phyloP scores from a whole-genome alignment of 768 basidiomycete species.

The Leucogyrophana mollusca region DNA sequence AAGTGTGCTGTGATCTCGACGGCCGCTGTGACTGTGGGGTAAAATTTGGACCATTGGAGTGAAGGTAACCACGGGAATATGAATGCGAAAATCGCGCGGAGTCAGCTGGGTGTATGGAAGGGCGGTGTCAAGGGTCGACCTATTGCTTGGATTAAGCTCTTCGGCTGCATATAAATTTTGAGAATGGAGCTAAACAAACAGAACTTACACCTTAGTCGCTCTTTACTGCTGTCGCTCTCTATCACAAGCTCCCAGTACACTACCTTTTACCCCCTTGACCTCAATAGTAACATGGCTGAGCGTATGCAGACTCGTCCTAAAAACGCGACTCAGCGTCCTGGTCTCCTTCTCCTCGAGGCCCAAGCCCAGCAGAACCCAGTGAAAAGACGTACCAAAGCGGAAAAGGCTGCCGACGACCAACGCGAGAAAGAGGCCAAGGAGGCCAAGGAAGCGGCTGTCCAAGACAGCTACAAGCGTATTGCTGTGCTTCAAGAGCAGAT shows the following conservation, averaged over 20 bases:
- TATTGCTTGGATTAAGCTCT: background rate
- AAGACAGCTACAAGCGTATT: background rate
- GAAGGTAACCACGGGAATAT: background rate
- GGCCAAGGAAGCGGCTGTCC: background rate
- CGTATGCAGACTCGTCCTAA: background rate
- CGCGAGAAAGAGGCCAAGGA: background rate
- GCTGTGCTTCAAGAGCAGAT: conserved; percentile 2
- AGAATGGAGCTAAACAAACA: too few species aligned
- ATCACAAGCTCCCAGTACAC: background rate
- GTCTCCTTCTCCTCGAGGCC: conserved; percentile 1
- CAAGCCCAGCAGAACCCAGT: background rate
- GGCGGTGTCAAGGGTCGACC: background rate
- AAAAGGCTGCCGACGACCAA: conserved; percentile 9
- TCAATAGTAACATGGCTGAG: background rate
- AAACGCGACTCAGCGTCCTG: conserved; percentile 7
- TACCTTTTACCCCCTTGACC: background rate
- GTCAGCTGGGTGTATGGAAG: background rate
- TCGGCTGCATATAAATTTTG: background rate
- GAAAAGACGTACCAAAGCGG: conserved; percentile 5
- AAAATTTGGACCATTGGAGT: background rate
- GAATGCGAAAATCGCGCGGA: background rate
- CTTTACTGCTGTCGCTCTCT: background rate
- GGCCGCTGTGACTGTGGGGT: too few species aligned
- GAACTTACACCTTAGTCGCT: background rate
- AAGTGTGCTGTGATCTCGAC: background rate